Conservation (phyloP, 2,329 filamentous ascomycete species). For the Botrytis fragariae region DNA sequence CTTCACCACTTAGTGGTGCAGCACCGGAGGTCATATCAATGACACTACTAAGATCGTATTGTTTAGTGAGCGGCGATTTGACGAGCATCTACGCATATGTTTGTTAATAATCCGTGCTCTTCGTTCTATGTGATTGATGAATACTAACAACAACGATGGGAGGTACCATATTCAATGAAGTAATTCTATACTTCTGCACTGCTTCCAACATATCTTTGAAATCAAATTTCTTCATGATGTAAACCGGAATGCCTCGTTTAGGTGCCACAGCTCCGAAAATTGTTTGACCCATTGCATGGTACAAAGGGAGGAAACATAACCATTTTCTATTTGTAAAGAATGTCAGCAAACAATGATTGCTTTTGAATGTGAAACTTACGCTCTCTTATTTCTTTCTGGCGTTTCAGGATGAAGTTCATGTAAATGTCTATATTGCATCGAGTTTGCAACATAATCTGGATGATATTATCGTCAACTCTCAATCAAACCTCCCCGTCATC, state of each 20-base stretch:
- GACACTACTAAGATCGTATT: slow-evolving; percentile 59
- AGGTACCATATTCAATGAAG: slow-evolving; percentile 52
- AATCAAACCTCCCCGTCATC: background rate
- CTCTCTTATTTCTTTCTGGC: slow-evolving; percentile 66
- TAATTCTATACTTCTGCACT: slow-evolving; percentile 50
- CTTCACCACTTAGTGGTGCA: slow-evolving; percentile 75
- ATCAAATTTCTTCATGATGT: slow-evolving; percentile 56
- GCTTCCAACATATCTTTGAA: slow-evolving; percentile 37
- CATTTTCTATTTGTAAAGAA: slow-evolving; percentile 24
- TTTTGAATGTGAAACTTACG: slow-evolving; percentile 73
- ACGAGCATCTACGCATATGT: slow-evolving; percentile 51
- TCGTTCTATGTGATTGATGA: background rate
- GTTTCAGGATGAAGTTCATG: slow-evolving; percentile 55
- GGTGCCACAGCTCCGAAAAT: slow-evolving; percentile 49
- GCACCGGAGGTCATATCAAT: slow-evolving; percentile 83
- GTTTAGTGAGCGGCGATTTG: slow-evolving; percentile 52
- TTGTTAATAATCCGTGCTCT: background rate
- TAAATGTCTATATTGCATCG: slow-evolving; percentile 48
- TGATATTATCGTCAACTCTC: background rate
- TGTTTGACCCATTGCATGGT: slow-evolving; percentile 10
- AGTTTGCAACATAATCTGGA: slow-evolving; percentile 28
- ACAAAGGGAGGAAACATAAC: slow-evolving; percentile 26
- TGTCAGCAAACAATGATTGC: slow-evolving; percentile 56
- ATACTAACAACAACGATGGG: slow-evolving; percentile 52
- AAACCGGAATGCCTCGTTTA: slow-evolving; percentile 46